Conservation (phyloP, 768 basidiomycete genomes). For the Xerocomus potaroensis region DNA sequence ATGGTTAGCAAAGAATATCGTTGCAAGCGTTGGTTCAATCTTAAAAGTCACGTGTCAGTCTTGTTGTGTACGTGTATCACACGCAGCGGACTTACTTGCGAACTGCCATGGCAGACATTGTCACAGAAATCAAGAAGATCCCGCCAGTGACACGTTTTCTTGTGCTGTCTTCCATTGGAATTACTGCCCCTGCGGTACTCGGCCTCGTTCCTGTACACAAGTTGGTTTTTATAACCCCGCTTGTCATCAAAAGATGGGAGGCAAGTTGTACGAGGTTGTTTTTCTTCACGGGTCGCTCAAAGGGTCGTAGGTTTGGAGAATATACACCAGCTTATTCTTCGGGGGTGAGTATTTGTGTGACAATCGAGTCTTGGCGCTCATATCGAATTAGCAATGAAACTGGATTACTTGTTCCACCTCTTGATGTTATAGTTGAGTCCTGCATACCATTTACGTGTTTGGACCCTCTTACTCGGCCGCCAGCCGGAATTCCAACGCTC, state of each 20-base stretch:
- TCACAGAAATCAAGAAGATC: constrained; percentile 70
- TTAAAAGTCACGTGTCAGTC: not conserved
- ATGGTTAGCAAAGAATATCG: no score
- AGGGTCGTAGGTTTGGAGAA: constrained; percentile 60
- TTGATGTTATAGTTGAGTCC: constrained; percentile 40
- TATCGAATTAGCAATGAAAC: constrained; percentile 21
- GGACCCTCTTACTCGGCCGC: not conserved
- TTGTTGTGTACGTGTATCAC: not conserved
- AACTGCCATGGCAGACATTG: constrained; percentile 41
- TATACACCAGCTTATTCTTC: constrained; percentile 69
- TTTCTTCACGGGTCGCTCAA: not conserved
- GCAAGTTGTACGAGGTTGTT: constrained; percentile 32
- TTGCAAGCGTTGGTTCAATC: no score
- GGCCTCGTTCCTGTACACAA: constrained; percentile 49
- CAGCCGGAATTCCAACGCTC: constrained; percentile 60
- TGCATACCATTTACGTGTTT: not conserved
- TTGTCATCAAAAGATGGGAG: constrained; percentile 49
- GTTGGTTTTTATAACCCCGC: constrained; percentile 47
- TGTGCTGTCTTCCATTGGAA: constrained; percentile 52
- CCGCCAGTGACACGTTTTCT: constrained; percentile 79
- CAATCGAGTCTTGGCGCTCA: no score
- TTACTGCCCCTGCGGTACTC: constrained; percentile 56
- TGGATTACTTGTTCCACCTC: constrained; percentile 40
- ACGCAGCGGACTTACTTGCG: no score
- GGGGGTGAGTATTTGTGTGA: constrained; percentile 59